A percentile compares a stretch with the other conserved stretches of the same genome.
Conservation (phyloP, 345 rosid species). For the Hibiscus tridactylites region DNA sequence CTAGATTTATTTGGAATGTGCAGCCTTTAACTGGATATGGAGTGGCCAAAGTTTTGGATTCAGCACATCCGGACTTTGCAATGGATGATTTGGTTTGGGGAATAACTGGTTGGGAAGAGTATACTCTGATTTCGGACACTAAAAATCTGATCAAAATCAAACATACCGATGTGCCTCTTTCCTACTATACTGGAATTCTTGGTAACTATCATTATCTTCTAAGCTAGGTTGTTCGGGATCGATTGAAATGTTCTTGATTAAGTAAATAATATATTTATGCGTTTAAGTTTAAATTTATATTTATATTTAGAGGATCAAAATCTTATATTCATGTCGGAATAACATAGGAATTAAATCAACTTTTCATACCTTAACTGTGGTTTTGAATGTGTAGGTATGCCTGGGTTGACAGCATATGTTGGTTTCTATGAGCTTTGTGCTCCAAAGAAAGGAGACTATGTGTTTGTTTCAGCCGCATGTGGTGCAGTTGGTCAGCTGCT, state of each 20-base stretch:
- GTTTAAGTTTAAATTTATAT: too few relatives aligned
- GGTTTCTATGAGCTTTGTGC: constrained; percentile 46
- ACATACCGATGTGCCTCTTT: constrained; percentile 47
- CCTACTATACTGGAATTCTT: constrained; percentile 57
- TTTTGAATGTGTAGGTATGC: constrained; percentile 29
- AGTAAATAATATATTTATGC: too few relatives aligned
- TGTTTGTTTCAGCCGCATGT: constrained; percentile 51
- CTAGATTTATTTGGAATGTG: neutral
- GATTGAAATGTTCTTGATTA: neutral
- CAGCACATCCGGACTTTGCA: constrained; percentile 37
- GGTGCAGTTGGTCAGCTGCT: constrained; percentile 40
- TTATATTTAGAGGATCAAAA: neutral
- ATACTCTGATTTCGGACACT: constrained; percentile 31
- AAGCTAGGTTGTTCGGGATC: neutral
- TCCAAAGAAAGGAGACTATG: constrained; percentile 51
- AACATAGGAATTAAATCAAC: too few relatives aligned
- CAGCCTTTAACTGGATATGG: constrained; percentile 52
- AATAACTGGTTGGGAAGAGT: constrained; percentile 57
- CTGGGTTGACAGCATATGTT: constrained; percentile 51
- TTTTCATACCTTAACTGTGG: neutral
- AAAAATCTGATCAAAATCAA: constrained; percentile 38
- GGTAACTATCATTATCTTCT: constrained; percentile 17
- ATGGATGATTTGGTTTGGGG: constrained; percentile 56
- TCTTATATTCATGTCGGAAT: neutral
- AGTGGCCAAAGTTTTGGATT: constrained; percentile 52